Evolutionary conservation across 2,329 filamentous ascomycete species (phyloP), one percentile per base, ranked within the genome.

Genomic region (Teratosphaeria epicoccoides): DNA sequence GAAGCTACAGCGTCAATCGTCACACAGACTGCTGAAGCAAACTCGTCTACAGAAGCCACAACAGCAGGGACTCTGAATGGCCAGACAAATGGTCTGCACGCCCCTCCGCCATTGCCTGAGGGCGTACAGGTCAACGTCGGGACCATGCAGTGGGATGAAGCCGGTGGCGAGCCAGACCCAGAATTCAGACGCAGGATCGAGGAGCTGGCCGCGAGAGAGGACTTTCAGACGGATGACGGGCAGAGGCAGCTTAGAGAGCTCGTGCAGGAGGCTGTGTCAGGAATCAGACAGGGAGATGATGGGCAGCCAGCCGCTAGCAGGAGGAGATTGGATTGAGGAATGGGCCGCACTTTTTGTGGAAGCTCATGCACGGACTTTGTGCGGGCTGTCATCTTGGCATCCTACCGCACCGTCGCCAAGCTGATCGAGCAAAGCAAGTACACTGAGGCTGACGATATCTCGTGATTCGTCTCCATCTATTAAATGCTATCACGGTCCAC

Each of bases 121-220:
- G 89, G 89, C 24, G 75, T 97, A 54, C 78, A 81, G 47, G 76
- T 98, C 55, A 87, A 86, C 26, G 70, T 97, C 52, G 85, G 85
- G 46, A 86, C 85, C 2, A 83, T 93, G 75, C 68, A 69, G 59
- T 74, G 68, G 0, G 74, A 80, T 44, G 81, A 80, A 11, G 79
- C 80, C 6, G 76, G 74, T 1, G 76, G 76, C 37, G 76, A 76
- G 49, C 80, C 84, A 7, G 89, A 97, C 65, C 82, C 87, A 1
- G 89, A 90, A 59, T 88, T 98, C 59, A 82, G 85, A 64, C 77
- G 85, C 59, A 79, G 87, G 49, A 97, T 98, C 64, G 89, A 97
- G 63, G 86, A 95, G 69, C 72, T 98, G 54, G 90, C 93, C 2
- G 78, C 84, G 29, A 78, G 88, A 40, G 83, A 85, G 23, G 89